phyloP scores from a whole-genome alignment of 2,329 filamentous ascomycete species.

The Aspergillus floridensis region DNA sequence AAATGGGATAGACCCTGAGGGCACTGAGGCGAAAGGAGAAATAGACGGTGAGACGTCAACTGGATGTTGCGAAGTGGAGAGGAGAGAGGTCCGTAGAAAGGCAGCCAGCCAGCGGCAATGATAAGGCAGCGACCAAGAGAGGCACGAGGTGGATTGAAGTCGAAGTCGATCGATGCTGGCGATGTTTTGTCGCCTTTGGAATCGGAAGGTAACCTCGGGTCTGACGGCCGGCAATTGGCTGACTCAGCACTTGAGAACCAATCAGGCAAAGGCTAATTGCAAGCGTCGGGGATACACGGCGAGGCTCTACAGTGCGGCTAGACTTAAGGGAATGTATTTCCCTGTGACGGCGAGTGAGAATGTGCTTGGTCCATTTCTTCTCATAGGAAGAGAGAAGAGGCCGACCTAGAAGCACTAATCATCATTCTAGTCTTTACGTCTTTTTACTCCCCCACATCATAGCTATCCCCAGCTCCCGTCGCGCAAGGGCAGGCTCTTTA shows the following conservation, averaged over 20 bases:
- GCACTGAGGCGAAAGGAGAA: slow-evolving; percentile 1
- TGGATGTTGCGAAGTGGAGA: slow-evolving; percentile 7
- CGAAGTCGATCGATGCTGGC: slow-evolving; percentile 8
- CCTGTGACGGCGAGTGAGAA: neutral
- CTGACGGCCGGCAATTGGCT: slow-evolving; percentile 31
- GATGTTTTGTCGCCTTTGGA: slow-evolving; percentile 25
- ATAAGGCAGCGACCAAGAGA: slow-evolving; percentile 18
- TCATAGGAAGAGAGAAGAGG: neutral
- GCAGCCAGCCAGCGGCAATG: slow-evolving; percentile 23
- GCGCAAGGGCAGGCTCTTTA: neutral
- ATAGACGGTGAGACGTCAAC: slow-evolving; percentile 3
- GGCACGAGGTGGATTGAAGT: slow-evolving; percentile 23
- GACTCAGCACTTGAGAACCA: slow-evolving; percentile 30
- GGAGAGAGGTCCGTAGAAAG: slow-evolving; percentile 10
- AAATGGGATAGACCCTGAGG: neutral
- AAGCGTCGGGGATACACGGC: slow-evolving; percentile 42
- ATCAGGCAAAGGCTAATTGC: slow-evolving; percentile 34
- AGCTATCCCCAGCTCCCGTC: neutral
- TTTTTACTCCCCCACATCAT: neutral
- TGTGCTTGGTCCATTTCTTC: neutral
- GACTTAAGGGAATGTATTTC: slow-evolving; percentile 13
- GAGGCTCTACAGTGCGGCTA: slow-evolving; percentile 3
- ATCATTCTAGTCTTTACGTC: neutral
- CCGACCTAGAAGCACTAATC: neutral
- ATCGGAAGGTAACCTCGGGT: slow-evolving; percentile 36